phyloP scores from a whole-genome alignment of 257 asterid species.

The Cordia subcordata region DNA sequence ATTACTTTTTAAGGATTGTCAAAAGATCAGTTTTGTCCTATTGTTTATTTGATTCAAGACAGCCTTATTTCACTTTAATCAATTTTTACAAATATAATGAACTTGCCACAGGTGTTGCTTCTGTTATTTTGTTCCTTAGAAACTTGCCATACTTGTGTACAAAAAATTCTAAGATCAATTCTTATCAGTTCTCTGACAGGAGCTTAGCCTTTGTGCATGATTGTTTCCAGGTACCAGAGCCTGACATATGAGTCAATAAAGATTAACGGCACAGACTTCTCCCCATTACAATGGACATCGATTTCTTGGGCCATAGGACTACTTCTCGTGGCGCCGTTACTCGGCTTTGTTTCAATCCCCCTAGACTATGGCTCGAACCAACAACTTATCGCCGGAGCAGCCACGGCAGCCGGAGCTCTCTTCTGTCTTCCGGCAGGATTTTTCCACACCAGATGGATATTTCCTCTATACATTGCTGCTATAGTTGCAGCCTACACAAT shows the following conservation, averaged over 20 bases:
- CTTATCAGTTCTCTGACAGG: neutral
- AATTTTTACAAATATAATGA: too few relatives aligned
- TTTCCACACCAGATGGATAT: conserved; percentile 66
- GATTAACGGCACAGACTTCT: conserved; percentile 36
- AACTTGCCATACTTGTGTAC: neutral
- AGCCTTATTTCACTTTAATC: too few relatives aligned
- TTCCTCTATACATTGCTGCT: conserved; percentile 66
- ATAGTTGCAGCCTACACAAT: conserved; percentile 69
- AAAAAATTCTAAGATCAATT: too few relatives aligned
- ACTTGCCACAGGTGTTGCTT: too few relatives aligned
- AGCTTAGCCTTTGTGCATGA: neutral
- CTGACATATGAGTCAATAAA: conserved; percentile 42
- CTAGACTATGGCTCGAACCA: conserved; percentile 65
- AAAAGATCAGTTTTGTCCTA: too few relatives aligned
- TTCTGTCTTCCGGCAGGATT: conserved; percentile 93
- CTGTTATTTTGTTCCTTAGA: too few relatives aligned
- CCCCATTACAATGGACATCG: conserved; percentile 78
- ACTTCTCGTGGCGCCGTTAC: conserved; percentile 64
- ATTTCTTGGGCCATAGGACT: conserved; percentile 75
- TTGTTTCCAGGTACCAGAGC: conserved; percentile 51
- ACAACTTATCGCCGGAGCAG: conserved; percentile 62
- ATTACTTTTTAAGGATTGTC: too few relatives aligned
- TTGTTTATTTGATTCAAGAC: too few relatives aligned
- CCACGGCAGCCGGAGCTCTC: conserved; percentile 70
- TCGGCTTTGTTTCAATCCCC: conserved; percentile 47